phyloP scores from a whole-genome alignment of 371 early-diverging fungal species.

The Lichtheimia ornata region DNA sequence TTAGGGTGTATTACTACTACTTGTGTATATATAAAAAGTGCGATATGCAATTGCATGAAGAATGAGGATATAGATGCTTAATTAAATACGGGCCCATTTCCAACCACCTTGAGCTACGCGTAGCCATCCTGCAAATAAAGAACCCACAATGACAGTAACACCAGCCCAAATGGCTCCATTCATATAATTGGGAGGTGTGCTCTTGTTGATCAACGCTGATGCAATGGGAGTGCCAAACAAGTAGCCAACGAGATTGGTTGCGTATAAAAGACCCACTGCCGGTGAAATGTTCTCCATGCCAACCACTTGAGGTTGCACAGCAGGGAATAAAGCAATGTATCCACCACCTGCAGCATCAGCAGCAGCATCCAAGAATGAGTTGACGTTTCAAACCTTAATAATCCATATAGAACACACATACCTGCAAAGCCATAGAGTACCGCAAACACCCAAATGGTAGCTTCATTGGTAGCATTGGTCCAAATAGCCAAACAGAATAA shows the following conservation, averaged over 20 bases:
- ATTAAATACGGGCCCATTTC: constrained; percentile 9
- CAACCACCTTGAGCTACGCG: constrained; percentile 36
- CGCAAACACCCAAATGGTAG: constrained; percentile 40
- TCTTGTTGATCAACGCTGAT: constrained; percentile 40
- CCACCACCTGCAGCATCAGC: constrained; percentile 42
- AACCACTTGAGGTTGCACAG: constrained; percentile 54
- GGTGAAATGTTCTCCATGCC: constrained; percentile 50
- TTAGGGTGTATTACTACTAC: too few species aligned
- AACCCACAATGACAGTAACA: constrained; percentile 29
- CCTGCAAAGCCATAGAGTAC: constrained; percentile 51
- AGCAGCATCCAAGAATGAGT: too few species aligned
- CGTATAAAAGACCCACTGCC: constrained; percentile 52
- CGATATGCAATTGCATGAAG: too few species aligned
- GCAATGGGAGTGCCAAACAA: constrained; percentile 58
- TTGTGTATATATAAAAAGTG: too few species aligned
- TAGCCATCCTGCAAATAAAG: constrained; percentile 29
- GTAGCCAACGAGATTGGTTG: constrained; percentile 53
- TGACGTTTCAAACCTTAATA: too few species aligned
- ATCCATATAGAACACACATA: too few species aligned
- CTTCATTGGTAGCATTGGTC: constrained; percentile 41
- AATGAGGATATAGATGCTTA: too few species aligned
- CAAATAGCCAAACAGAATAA: constrained; percentile 36
- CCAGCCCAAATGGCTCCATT: constrained; percentile 27
- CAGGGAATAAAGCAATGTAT: constrained; percentile 48
- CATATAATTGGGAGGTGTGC: constrained; percentile 21